Evolutionary conservation across 2,329 filamentous ascomycete genomes (phyloP).

Genomic region (Scolecobasidium constrictum): DNA sequence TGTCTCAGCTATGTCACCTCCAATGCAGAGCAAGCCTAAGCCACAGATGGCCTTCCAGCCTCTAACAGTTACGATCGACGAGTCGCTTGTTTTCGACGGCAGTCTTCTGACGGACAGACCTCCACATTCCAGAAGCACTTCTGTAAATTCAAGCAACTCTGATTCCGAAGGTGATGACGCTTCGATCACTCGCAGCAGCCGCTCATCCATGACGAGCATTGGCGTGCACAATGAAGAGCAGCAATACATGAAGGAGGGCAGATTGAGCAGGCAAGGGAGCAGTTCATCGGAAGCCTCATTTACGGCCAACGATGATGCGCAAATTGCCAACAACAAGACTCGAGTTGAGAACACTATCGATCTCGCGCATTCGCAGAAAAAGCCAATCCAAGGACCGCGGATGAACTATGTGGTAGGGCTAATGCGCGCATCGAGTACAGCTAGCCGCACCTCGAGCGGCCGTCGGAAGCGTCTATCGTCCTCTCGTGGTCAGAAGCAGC

Average conservation of each 20-base stretch:
- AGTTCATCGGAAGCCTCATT: background rate
- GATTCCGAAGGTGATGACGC: constrained; percentile 6
- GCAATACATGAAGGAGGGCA: background rate
- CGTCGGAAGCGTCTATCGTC: constrained; percentile 1
- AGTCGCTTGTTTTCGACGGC: background rate
- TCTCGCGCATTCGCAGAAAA: background rate
- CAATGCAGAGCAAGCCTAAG: background rate
- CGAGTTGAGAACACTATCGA: background rate
- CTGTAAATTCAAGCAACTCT: constrained; percentile 4
- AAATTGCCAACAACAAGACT: background rate
- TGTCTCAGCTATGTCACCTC: constrained; percentile 4
- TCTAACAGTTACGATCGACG: background rate
- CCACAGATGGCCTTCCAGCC: background rate
- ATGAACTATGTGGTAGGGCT: constrained; percentile 6
- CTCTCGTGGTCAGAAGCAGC: background rate
- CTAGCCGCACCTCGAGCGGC: constrained; percentile 6
- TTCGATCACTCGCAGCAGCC: constrained; percentile 1
- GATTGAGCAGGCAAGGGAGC: background rate
- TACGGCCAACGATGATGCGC: constrained; percentile 2
- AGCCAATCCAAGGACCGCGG: background rate
- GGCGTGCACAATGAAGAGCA: constrained; percentile 2
- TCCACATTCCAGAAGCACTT: constrained; percentile 1
- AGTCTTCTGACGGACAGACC: constrained; percentile 1
- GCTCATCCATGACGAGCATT: constrained; percentile 10
- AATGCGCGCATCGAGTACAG: constrained; percentile 6